Evolutionary conservation across 2,329 filamentous ascomycete species (phyloP).

Genomic region (Colletotrichum falcatum): DNA sequence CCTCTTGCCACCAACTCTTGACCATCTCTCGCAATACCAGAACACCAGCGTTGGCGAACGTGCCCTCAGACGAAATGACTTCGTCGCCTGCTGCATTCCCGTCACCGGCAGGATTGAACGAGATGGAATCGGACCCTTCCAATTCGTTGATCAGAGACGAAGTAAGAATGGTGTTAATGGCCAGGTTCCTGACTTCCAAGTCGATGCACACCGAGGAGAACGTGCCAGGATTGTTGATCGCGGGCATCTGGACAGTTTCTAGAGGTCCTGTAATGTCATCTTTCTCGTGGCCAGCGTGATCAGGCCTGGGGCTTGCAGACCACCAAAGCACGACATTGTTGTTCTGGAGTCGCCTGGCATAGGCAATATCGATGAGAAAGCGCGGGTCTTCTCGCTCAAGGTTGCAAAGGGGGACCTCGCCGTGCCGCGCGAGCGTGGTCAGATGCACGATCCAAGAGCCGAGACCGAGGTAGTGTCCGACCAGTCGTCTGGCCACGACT

Average conservation of each 20-base stretch:
- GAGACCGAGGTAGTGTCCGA: slow-evolving; percentile 92
- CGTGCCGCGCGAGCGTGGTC: slow-evolving; percentile 88
- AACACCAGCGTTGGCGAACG: slow-evolving; percentile 92
- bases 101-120: slow-evolving; percentile 82
- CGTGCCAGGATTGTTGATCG: slow-evolving; percentile 91
- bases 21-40: slow-evolving; percentile 97
- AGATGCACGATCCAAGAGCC: slow-evolving; percentile 93
- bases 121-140: slow-evolving; percentile 87
- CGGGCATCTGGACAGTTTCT: slow-evolving; percentile 91
- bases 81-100: slow-evolving; percentile 73
- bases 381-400: slow-evolving; percentile 93
- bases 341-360: slow-evolving; percentile 87
- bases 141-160: slow-evolving; percentile 97
- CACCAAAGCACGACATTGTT: slow-evolving; percentile 98
- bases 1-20: slow-evolving; percentile 97
- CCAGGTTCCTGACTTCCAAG: slow-evolving; percentile 90
- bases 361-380: slow-evolving; percentile 95
- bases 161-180: slow-evolving; percentile 97
- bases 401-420: slow-evolving; percentile 95
- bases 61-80: slow-evolving; percentile 60
- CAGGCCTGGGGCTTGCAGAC: slow-evolving; percentile 87
- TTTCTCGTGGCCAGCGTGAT: slow-evolving; percentile 95
- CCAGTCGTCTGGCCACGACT: slow-evolving; percentile 85
- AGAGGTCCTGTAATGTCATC: slow-evolving; percentile 88
- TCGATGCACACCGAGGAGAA: slow-evolving; percentile 98